Base-by-base conservation (phyloP, 1,139 yeast species). In the Geotrichum cucujoidarum region DNA sequence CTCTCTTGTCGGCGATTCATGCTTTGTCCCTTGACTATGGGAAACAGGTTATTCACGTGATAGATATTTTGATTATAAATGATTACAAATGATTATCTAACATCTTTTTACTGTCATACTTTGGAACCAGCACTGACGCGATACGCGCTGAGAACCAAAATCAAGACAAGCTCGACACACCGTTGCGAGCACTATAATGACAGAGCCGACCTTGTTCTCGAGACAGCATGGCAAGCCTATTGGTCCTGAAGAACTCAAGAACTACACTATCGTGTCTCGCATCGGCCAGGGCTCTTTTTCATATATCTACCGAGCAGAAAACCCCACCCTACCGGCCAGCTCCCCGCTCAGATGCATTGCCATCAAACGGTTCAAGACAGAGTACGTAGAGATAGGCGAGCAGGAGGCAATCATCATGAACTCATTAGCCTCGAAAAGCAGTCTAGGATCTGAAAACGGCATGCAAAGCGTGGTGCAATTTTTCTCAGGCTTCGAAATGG, bases 251-350 rank as follows among this genome's bases (percentile, higher is more conserved):
- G 43, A 39, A 11, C 29, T 41, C 13, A 29, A 24, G 20, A 27
- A 43, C 14, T 46, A 45, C 27, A 22, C 44, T 7, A 39, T 49
- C 16, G 32, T 45, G 16, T 46, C 46, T 3, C 21, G 41, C 29
- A 48, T 54, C 10, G 58, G 55, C 4, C 50, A 46, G 16, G 58
- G 58, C 29, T 42, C 57, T 0, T 43, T 50, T 17, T 48, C 57
- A 0, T 42, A 49, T 11, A 47, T 52, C 5, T 55, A 53, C 48
- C 44, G 53, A 33, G 58, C 58, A 1, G 58, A 55, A 30, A 49
- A 55, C 43, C 40, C 52, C 8, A 43, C 30, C 13, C 36, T 42
- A 1, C 39, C 50, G 2, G 44, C 27, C 40, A 48, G 50, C 11
- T 41, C 51, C 2, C 53, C 51, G 14, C 32, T 50, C 16, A 32